Evolutionary conservation across 1,139 yeast species (phyloP), one percentile per base, ranked within the genome.

Genomic region (Eremothecium sinecaudum): DNA sequence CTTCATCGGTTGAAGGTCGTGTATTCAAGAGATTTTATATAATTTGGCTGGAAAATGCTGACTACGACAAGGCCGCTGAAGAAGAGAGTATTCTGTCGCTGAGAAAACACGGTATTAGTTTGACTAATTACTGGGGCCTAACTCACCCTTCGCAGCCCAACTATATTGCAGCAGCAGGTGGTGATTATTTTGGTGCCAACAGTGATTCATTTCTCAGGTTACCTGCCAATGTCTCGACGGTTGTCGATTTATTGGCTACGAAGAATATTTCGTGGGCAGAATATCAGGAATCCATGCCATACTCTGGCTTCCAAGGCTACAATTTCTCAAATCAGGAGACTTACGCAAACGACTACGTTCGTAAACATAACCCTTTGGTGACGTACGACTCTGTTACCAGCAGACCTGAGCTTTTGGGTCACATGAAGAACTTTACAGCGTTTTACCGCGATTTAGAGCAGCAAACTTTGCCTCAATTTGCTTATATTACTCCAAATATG

Each of bases 91-190:
- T 69, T 45, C 53, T 56, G 46, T 57, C 56, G 47, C 54, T 67
- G 29, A 62, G 65, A 15, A 39, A 56, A 43, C 50, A 64, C 32
- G 74, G 72, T 46, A 57, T 67, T 36, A 51, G 58, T 23, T 56
- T 69, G 44, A 58, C 58, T 50, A 69, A 69, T 59, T 67, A 69
- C 58, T 67, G 68, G 62, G 64, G 66, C 20, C 45, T 67, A 23
- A 64, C 71, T 29, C 71, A 67, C 46, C 71, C 73, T 32, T 67
- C 73, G 2, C 68, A 68, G 58, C 71, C 73, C 42, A 69, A 69
- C 56, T 69, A 68, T 50, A 48, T 67, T 42, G 67, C 67, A 19
- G 51, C 69, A 32, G 68, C 60, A 34, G 65, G 63, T 36, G 74
- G 74, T 41, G 71, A 64, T 48, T 64, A 67, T 51, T 67, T 66